phyloP scores from a whole-genome alignment of 192 early-diverging fungal species.

The Coemansia sp. region DNA sequence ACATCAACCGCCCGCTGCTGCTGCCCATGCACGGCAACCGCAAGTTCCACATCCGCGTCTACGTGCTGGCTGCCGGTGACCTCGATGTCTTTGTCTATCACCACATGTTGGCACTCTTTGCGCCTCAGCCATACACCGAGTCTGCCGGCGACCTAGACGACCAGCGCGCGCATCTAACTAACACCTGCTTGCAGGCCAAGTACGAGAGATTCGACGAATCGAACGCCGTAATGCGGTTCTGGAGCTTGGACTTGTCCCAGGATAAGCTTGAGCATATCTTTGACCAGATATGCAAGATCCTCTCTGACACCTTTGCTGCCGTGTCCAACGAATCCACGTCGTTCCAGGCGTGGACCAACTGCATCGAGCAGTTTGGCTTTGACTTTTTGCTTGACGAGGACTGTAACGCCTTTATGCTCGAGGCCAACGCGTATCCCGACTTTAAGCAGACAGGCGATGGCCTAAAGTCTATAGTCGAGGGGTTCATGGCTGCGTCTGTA shows the following conservation, averaged over 20 bases:
- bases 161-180: conserved; percentile 62
- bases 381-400: conserved; percentile 67
- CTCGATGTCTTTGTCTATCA: conserved; percentile 63
- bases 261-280: conserved; percentile 56
- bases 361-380: conserved; percentile 70
- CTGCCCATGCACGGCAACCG: conserved; percentile 44
- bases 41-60: conserved; percentile 71
- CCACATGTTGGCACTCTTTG: conserved; percentile 70
- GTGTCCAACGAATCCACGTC: conserved; percentile 63
- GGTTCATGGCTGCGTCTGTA: conserved; percentile 62
- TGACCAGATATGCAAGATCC: conserved; percentile 60
- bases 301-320: conserved; percentile 63
- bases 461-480: conserved; percentile 60
- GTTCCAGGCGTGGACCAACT: conserved; percentile 66
- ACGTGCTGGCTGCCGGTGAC: conserved; percentile 63
- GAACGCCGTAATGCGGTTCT: conserved; percentile 59
- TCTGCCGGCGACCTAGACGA: conserved; percentile 53
- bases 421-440: conserved; percentile 72
- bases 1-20: conserved; percentile 62
- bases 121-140: conserved; percentile 54
- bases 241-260: conserved; percentile 54
- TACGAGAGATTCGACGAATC: conserved; percentile 56
- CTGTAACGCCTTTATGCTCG: conserved; percentile 57
- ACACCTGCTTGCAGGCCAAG: conserved; percentile 67
- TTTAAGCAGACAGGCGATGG: conserved; percentile 68